These are phyloP conservation scores for Hibiscus mutabilis DNA, from an alignment of 345 rosid genomes.

Conservation along the genomic window DNA sequence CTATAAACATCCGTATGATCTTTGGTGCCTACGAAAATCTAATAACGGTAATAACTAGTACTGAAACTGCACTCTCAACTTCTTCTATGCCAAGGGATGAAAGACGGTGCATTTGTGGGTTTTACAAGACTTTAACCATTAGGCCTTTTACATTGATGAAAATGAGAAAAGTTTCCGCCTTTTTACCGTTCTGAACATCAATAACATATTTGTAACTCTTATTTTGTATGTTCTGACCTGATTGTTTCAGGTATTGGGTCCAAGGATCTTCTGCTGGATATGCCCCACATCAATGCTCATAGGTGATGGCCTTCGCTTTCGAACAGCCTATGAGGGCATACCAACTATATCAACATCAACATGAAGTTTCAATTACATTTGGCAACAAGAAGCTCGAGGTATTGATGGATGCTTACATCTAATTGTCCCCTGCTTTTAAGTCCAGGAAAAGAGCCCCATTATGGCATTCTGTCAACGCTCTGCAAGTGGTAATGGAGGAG, in stretches of 20 bases:
- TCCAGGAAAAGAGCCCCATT: background rate
- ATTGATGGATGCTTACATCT: background rate
- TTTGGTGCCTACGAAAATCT: constrained; percentile 65
- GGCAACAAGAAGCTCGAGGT: background rate
- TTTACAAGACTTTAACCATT: background rate
- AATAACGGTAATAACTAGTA: constrained; percentile 36
- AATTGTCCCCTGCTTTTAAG: background rate
- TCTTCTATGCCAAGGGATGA: constrained; percentile 2
- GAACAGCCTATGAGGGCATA: constrained; percentile 44
- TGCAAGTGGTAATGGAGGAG: background rate
- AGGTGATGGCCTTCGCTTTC: constrained; percentile 69
- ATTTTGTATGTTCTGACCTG: background rate
- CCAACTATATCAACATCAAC: constrained; percentile 22
- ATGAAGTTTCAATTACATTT: constrained; percentile 7
- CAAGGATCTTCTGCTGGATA: constrained; percentile 60
- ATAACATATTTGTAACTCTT: background rate
- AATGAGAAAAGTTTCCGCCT: background rate
- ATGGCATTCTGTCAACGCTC: no score
- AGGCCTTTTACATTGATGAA: background rate
- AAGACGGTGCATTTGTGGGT: background rate
- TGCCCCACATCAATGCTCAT: constrained; percentile 63
- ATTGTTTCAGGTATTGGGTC: constrained; percentile 69
- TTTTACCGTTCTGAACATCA: background rate
- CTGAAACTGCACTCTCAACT: background rate
- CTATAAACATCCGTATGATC: constrained; percentile 82